These are phyloP conservation scores for Aspergillus luchuensis DNA, from an alignment of 2,329 filamentous ascomycete genomes.

Conservation along the genomic window DNA sequence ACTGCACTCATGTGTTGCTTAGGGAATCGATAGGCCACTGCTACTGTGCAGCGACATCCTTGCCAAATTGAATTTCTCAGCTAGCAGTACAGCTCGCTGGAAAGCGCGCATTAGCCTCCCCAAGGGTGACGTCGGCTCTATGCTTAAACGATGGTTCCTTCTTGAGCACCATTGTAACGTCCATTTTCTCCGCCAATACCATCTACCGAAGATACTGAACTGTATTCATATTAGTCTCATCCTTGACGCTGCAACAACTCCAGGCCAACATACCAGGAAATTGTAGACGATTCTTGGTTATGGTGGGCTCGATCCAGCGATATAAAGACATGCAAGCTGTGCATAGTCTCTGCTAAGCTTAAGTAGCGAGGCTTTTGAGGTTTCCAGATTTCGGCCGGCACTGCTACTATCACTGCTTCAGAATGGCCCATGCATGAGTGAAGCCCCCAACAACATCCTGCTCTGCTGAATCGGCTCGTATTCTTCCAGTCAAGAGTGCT, in stretches of 20 bases:
- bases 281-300: background rate
- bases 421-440: too few species aligned
- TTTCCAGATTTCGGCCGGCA: background rate
- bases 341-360: background rate
- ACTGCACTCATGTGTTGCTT: background rate
- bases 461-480: too few species aligned
- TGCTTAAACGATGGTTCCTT: background rate
- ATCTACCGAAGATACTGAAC: background rate
- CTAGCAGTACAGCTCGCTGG: background rate
- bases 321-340: background rate
- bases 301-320: background rate
- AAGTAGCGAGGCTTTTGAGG: background rate
- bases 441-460: too few species aligned
- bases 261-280: background rate
- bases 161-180: background rate
- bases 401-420: background rate
- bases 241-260: background rate
- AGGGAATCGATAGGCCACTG: background rate
- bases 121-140: background rate
- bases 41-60: background rate
- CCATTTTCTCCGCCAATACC: background rate
- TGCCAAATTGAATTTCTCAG: background rate
- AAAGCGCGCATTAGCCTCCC: background rate
- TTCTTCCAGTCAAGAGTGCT: too few species aligned
- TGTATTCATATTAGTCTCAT: background rate